These are phyloP conservation scores for Blakeslea trispora DNA, from an alignment of 371 early-diverging fungal species.

Conservation along the genomic window DNA sequence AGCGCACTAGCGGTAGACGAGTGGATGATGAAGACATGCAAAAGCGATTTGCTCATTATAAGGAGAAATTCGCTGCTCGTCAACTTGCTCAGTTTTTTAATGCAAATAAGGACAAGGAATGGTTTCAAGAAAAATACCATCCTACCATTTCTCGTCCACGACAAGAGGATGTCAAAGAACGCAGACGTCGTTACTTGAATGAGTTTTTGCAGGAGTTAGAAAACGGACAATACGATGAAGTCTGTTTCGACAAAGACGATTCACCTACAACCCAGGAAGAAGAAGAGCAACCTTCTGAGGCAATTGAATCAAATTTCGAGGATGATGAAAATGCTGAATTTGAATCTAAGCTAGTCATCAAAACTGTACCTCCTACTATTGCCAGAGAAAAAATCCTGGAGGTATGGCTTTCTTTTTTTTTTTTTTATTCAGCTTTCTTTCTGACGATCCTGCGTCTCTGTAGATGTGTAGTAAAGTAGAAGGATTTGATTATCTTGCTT, in stretches of 20 bases:
- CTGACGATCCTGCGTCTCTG: too few species aligned
- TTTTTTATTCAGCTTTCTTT: too few species aligned
- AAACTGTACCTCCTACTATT: constrained; percentile 80
- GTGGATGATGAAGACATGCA: constrained; percentile 82
- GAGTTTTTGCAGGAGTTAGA: constrained; percentile 67
- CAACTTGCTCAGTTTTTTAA: constrained; percentile 74
- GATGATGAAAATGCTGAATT: constrained; percentile 38
- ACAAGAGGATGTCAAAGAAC: constrained; percentile 53
- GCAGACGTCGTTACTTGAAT: constrained; percentile 57
- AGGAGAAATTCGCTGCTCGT: constrained; percentile 70
- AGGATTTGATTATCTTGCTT: constrained; percentile 82
- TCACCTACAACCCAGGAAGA: constrained; percentile 10
- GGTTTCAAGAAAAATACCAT: constrained; percentile 93
- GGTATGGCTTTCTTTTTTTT: too few species aligned
- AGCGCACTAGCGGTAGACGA: constrained; percentile 48
- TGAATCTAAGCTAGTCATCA: constrained; percentile 74
- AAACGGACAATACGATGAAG: constrained; percentile 72
- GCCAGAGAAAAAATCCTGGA: constrained; percentile 73
- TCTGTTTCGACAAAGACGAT: constrained; percentile 59
- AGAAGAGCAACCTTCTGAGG: constrained; percentile 29
- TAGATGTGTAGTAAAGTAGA: constrained; percentile 72
- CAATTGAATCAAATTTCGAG: constrained; percentile 18
- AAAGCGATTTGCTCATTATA: constrained; percentile 77
- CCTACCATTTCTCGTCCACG: constrained; percentile 64
- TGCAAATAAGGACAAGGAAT: constrained; percentile 81